Evolutionary conservation across 257 asterid species (phyloP), one percentile per base, ranked within the genome.

Genomic region (Hygrophila difformis): DNA sequence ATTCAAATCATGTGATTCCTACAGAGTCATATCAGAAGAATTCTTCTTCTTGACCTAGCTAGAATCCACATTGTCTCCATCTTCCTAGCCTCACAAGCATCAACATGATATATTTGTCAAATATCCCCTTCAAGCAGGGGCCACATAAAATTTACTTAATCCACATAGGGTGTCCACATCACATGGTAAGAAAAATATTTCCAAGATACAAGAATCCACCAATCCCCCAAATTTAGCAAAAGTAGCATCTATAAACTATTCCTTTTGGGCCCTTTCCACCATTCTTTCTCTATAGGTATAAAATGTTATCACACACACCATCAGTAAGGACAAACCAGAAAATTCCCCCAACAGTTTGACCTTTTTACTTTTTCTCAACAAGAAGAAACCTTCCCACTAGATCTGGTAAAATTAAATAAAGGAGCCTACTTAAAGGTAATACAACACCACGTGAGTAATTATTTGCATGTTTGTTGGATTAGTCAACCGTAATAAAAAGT

Each of bases 41-140:
- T 23, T 11, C 45, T 12, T 34, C 10, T 51, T 46, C 8, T 33
- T 33, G 55, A 47, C 53, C 52, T 26, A 57, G 49, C 55, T 35
- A 47, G 44, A 9, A 40, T 14, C 58, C 56, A 47, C 38, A 59
- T 56, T 66, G 72, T 53, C 62, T 39, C 49, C 29, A 56, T 56
- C 50, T 24, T 44, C 34, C 42, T 66, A 59, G 61, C 67, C 50
- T 61, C 59, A 45, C 63, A 51, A 65, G 50, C 65, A 65, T 58
- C 61, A 45, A 55, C 58, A 55, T 50, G 62, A 62, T 59, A 35
- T 56, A 52, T 45, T 56, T 66, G 70, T 56, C 61, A 49, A 58
- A 47, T 16, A 26, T 56, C 14, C 51, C 36, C 44, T 55, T 48
- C 19, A 18, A 39, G 51, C 33, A 48, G 54, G 64, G 61, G 44